Evolutionary conservation across 1,284 basidiomycete genomes (phyloP).

Genomic region (Porogramme epimiltina): DNA sequence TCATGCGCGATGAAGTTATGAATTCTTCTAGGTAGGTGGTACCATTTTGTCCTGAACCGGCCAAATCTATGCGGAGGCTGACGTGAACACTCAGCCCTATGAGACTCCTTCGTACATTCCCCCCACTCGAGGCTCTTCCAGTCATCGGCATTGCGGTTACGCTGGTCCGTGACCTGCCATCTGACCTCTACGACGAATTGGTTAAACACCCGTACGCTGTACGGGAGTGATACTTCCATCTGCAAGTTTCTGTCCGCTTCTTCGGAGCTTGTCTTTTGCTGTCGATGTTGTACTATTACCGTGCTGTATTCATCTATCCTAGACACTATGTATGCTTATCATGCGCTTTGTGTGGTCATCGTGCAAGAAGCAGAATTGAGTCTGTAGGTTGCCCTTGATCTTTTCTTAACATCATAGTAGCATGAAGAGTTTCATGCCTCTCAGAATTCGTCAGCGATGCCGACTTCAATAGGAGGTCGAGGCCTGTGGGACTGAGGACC

Average conservation of each 20-base stretch:
- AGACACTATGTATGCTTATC: too few relatives aligned
- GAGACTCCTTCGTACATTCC: constrained; percentile 93
- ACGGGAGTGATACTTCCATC: constrained; percentile 15
- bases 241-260: neutral
- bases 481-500: too few relatives aligned
- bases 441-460: too few relatives aligned
- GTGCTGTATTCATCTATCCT: constrained; percentile 7
- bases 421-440: too few relatives aligned
- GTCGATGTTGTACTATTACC: constrained; percentile 13
- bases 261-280: constrained; percentile 2
- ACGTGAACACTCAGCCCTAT: constrained; percentile 69
- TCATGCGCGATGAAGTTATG: constrained; percentile 91
- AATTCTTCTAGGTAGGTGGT: constrained; percentile 70
- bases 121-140: constrained; percentile 83
- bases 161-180: constrained; percentile 86
- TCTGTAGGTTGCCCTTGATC: too few relatives aligned
- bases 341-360: too few relatives aligned
- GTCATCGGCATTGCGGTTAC: constrained; percentile 93
- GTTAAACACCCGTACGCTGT: constrained; percentile 83
- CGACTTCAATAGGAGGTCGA: too few relatives aligned
- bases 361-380: too few relatives aligned
- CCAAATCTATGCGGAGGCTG: constrained; percentile 4
- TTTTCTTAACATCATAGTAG: too few relatives aligned
- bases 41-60: neutral
- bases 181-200: constrained; percentile 89